Evolutionary conservation across 306 rosid species (phyloP), one percentile per base, ranked within the genome.

Genomic region (Mimosa pudica): DNA sequence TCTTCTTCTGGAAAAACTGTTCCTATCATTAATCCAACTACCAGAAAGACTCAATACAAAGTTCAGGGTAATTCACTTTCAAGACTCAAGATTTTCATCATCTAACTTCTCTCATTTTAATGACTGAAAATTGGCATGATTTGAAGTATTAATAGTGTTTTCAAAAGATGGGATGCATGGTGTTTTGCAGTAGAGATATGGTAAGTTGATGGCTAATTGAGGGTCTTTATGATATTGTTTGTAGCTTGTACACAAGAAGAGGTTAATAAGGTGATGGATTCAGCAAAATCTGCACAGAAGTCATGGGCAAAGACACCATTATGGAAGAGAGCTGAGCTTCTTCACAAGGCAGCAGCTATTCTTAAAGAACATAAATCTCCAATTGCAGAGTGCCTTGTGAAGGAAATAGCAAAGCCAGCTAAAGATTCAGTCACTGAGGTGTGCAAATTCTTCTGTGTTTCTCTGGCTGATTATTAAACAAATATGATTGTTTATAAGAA

Each of bases 241-340:
- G 84, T 85, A 96, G 99, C 96, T 63, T 96, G 99, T 75, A 86
- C 94, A 79, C 97, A 91, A 84, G 98, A 89, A 83, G 99, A 93
- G 88, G 99, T 96, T 61, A 96, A 96, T 74, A 90, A 88, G 86
- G 97, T 88, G 7, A 91, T 96, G 89, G 97, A 93, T 46, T 82
- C 80, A 7, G 92, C 98, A 75, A 93, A 93, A 84, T 69, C 88
- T 8, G 99, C 98, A 36, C 99, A 96, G 74, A 93, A 96, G 76
- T 74, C 81, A 71, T 96, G 98, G 99, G 98, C 99, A 3, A 96
- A 91, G 88, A 96, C 98, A n/a, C 99, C 99, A 35, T 90, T 96
- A 1, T 95, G 98, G 99, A 95, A 90, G 86, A 70, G 99, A 20
- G 98, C 99, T 11, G 99, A 95, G 67, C 91, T 95, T 18, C 98